phyloP scores from a whole-genome alignment of 2,329 filamentous ascomycete species.

The Botrytis pseudocinerea region DNA sequence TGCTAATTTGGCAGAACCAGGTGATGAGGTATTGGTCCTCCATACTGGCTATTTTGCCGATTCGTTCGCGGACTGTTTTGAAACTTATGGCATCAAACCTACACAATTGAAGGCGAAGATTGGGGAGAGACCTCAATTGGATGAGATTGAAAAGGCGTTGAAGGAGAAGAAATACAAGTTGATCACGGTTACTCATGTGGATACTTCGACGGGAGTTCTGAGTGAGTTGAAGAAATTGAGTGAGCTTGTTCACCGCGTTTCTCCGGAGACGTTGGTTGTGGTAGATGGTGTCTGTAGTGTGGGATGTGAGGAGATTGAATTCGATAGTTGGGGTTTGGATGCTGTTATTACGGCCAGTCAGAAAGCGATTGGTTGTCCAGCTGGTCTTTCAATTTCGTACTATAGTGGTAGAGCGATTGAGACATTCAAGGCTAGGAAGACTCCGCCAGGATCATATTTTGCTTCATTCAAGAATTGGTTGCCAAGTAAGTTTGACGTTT shows the following conservation, averaged over 20 bases:
- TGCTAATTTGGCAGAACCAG: conserved; percentile 87
- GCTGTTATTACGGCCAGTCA: conserved; percentile 92
- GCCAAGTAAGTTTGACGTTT: conserved; percentile 61
- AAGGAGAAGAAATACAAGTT: conserved; percentile 92
- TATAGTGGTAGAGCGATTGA: conserved; percentile 86
- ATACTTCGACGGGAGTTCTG: conserved; percentile 94
- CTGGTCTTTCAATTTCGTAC: conserved; percentile 92
- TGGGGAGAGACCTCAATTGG: conserved; percentile 80
- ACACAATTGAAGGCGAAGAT: conserved; percentile 89
- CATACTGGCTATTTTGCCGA: conserved; percentile 98
- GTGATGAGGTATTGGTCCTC: conserved; percentile 87
- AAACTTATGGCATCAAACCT: conserved; percentile 85
- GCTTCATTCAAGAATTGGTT: conserved; percentile 97
- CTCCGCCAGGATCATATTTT: conserved; percentile 84
- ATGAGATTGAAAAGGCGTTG: conserved; percentile 85
- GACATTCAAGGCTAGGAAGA: conserved; percentile 75
- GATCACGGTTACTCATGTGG: conserved; percentile 93
- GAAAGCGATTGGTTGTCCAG: conserved; percentile 94
- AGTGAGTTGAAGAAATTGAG: conserved; percentile 85
- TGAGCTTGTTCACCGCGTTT: conserved; percentile 80
- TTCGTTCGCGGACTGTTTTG: conserved; percentile 88
- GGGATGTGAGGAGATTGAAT: conserved; percentile 91
- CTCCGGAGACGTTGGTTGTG: conserved; percentile 85
- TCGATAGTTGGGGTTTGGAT: conserved; percentile 93
- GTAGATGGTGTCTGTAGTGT: conserved; percentile 98